phyloP scores from a whole-genome alignment of 805 yeast genomes.

The Torulaspora microellipsoides region DNA sequence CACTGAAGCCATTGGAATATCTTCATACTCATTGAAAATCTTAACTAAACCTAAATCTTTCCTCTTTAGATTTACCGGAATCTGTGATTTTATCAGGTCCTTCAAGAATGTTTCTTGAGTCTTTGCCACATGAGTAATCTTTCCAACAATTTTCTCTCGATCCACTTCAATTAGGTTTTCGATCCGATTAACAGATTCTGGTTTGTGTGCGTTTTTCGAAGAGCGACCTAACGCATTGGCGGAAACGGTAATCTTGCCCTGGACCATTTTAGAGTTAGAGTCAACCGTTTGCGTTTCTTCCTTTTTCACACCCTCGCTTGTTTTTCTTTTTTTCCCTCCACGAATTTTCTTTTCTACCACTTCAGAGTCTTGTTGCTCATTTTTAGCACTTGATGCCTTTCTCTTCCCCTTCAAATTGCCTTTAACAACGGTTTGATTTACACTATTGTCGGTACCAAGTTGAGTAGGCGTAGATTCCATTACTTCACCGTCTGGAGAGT shows the following conservation, averaged over 20 bases:
- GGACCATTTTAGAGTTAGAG: no score
- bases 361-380: slow-evolving; percentile 2
- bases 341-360: not conserved
- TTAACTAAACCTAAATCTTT: slow-evolving; percentile 31
- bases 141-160: slow-evolving; percentile 10
- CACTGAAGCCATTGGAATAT: slow-evolving; percentile 34
- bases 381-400: no score
- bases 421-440: no score
- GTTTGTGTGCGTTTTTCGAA: not conserved
- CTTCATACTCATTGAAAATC: slow-evolving; percentile 34
- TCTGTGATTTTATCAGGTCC: slow-evolving; percentile 24
- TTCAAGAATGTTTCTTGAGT: slow-evolving; percentile 24
- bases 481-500: slow-evolving; percentile 2
- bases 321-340: slow-evolving; percentile 1
- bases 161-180: slow-evolving; percentile 16
- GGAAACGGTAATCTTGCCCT: no score
- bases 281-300: not conserved
- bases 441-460: no score
- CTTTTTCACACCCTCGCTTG: not conserved
- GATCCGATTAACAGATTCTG: slow-evolving; percentile 11
- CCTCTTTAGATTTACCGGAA: slow-evolving; percentile 20
- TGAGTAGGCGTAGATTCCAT: not conserved
- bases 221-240: not conserved
- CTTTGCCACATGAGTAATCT: slow-evolving; percentile 7
- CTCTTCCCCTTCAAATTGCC: no score